Conservation (phyloP, 768 basidiomycete species). For the Suillus variegatus region DNA sequence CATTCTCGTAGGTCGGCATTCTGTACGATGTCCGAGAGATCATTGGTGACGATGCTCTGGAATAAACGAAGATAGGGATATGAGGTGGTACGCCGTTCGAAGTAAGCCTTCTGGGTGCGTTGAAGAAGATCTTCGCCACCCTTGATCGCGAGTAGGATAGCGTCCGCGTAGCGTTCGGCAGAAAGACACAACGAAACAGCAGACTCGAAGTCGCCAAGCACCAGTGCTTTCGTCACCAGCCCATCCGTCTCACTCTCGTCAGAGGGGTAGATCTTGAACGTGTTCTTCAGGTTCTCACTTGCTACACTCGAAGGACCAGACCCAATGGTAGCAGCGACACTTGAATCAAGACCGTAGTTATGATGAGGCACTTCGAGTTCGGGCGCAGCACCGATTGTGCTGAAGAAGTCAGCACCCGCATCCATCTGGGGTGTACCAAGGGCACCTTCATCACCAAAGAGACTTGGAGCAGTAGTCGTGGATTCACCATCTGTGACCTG, state of each 20-base stretch:
- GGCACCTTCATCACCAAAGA: slow-evolving; percentile 79
- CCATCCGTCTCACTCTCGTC: slow-evolving; percentile 88
- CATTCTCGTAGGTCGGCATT: slow-evolving; percentile 95
- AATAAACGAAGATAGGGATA: slow-evolving; percentile 91
- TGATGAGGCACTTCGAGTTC: slow-evolving; percentile 73
- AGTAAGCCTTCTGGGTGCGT: slow-evolving; percentile 91
- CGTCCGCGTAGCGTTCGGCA: slow-evolving; percentile 89
- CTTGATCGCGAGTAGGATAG: slow-evolving; percentile 88
- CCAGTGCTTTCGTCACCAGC: slow-evolving; percentile 88
- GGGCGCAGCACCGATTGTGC: slow-evolving; percentile 61
- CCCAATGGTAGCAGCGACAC: slow-evolving; percentile 94
- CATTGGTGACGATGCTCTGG: slow-evolving; percentile 91
- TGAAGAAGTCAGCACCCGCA: slow-evolving; percentile 87
- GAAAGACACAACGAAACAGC: slow-evolving; percentile 92
- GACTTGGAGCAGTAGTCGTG: slow-evolving; percentile 81
- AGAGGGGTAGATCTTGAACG: slow-evolving; percentile 87
- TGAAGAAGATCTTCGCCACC: slow-evolving; percentile 87
- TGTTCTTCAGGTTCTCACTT: slow-evolving; percentile 71
- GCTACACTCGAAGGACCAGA: slow-evolving; percentile 83
- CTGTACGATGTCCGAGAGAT: slow-evolving; percentile 91
- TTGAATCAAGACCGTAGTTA: slow-evolving; percentile 81
- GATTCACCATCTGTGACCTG: slow-evolving; percentile 71
- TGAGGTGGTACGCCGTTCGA: slow-evolving; percentile 73
- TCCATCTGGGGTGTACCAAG: slow-evolving; percentile 66
- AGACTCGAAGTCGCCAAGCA: slow-evolving; percentile 92